Evolutionary conservation across 148 eudicot genomes (phyloP), one percentile per base, ranked within the genome.

Genomic region (Nyssa sinensis): DNA sequence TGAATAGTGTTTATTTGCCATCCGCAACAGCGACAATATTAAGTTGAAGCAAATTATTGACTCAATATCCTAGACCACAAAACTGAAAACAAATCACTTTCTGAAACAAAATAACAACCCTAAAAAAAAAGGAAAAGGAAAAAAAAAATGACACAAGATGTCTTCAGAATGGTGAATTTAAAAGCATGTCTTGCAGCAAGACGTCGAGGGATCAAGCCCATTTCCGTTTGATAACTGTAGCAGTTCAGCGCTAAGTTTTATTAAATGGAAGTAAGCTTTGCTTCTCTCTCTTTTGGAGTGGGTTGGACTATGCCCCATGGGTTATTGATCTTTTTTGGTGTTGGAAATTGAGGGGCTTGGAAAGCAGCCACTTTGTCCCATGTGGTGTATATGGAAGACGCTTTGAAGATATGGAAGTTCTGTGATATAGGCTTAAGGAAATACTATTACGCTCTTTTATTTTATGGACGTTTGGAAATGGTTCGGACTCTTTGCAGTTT

Each of bases 1-100:
- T n/a, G n/a, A n/a, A n/a, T n/a, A 70, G 64, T 35, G 24, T n/a
- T 71, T 21, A 61, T 17, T 51, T 39, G 57, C 17, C 66, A 72
- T 16, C 27, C n/a, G n/a, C n/a, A n/a, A n/a, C n/a, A n/a, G n/a
- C n/a, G n/a, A 13, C 35, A 71, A 35, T 9, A 58, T 19, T 16
- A 14, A 16, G 28, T 33, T 24, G 0, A 57, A 70, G 28, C 34
- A 27, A 70, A 67, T 29, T 30, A 49, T 23, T 10, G 7, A 25
- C 9, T 30, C 47, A 28, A 31, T 29, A 70, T 41, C 44, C 33
- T 33, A 7, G 33, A 25, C 23, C 23, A 19, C 17, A 49, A 30
- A 51, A 10, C n/a, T 69, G 9, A 27, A 19, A n/a, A n/a, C n/a
- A n/a, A n/a, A n/a, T n/a, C n/a, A 44, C 19, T 44, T 44, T 44